A percentile compares a stretch with the other conserved stretches of the same genome.
Evolutionary conservation across 2,329 filamentous ascomycete species (phyloP).

Genomic region (Trichoderma semiorbis): DNA sequence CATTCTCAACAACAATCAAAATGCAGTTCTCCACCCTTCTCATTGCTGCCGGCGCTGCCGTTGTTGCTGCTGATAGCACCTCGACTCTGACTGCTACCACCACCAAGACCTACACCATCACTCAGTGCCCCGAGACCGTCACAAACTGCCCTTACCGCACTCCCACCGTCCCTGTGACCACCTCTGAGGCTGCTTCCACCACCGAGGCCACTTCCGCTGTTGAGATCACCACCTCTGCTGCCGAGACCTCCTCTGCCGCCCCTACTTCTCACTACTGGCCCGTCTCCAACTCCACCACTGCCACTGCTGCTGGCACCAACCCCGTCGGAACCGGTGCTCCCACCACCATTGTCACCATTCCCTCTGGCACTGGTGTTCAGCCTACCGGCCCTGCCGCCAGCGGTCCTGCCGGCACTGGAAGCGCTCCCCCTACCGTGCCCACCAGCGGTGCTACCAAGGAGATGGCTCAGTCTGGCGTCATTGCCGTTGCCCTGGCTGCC

Average conservation of each 20-base stretch:
- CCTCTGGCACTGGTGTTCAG: constrained; percentile 15
- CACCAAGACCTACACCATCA: constrained; percentile 45
- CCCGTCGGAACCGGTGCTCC: constrained; percentile 23
- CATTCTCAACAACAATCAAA: constrained; percentile 27
- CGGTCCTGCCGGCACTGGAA: constrained; percentile 18
- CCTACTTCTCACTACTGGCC: constrained; percentile 26
- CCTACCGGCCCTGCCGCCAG: constrained; percentile 22
- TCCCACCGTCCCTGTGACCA: constrained; percentile 23
- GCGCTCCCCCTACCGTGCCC: constrained; percentile 21
- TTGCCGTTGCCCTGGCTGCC: constrained; percentile 39
- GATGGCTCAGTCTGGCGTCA: constrained; percentile 39
- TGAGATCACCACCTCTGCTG: constrained; percentile 27
- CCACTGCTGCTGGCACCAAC: constrained; percentile 19
- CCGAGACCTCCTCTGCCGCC: constrained; percentile 20
- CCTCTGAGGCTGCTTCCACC: constrained; percentile 14
- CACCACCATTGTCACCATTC: constrained; percentile 26
- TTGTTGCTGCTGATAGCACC: constrained; percentile 31
- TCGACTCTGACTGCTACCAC: constrained; percentile 44
- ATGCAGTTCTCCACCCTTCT: constrained; percentile 47
- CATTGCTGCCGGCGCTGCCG: constrained; percentile 37
- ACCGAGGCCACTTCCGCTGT: constrained; percentile 30
- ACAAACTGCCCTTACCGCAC: constrained; percentile 42
- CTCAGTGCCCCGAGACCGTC: constrained; percentile 43
- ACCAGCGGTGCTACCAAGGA: constrained; percentile 34
- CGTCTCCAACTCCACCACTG: constrained; percentile 33